Base-by-base conservation (phyloP, 192 early-diverging fungal genomes). In the Phlyctochytrium arcticum region DNA sequence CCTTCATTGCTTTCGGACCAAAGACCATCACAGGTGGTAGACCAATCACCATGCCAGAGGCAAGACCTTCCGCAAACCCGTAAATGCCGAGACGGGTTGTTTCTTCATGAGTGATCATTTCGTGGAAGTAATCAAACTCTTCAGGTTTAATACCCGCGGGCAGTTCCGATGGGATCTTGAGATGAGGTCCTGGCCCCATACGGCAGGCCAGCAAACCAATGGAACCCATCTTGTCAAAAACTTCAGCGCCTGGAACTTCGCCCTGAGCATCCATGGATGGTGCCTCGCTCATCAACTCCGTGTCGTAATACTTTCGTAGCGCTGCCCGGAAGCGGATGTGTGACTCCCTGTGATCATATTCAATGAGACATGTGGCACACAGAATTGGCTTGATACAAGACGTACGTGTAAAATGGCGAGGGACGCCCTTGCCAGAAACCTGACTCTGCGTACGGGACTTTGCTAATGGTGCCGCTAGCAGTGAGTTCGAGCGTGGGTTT, bases 51-150 rank as follows among this genome's bases (percentile, higher is more conserved):
- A 63, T 69, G n/a, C 54, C 54, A 21, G 53, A 54, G 10, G 62
- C 65, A 19, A 73, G 34, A 2, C 69, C 69, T 24, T 72, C 69
- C 5, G 54, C 66, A 31, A 50, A 75, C 7, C 65, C 48, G 58
- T 74, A 73, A 44, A 65, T 57, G 29, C 76, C 76, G 9, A 75
- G 46, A 3, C 65, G 37, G 21, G 69, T 51, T 15, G 62, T 65
- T 50, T 74, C 73, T 39, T 79, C 74, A 42, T 78, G 75, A 10
- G 62, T 68, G 66, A 80, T 75, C 64, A 70, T 39, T 56, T 80
- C 78, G 57, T 80, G 75, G 67, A 80, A 80, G 69, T 80, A 80
- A 50, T 80, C 79, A 70, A 80, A 80, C 66, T 80, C 70, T 36
- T 80, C 79, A 3, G 75, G 79, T 57, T 74, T 75, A 27, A 80